These are phyloP conservation scores for Pseudoturritis turrita DNA, from an alignment of 345 rosid species.

Conservation along the genomic window DNA sequence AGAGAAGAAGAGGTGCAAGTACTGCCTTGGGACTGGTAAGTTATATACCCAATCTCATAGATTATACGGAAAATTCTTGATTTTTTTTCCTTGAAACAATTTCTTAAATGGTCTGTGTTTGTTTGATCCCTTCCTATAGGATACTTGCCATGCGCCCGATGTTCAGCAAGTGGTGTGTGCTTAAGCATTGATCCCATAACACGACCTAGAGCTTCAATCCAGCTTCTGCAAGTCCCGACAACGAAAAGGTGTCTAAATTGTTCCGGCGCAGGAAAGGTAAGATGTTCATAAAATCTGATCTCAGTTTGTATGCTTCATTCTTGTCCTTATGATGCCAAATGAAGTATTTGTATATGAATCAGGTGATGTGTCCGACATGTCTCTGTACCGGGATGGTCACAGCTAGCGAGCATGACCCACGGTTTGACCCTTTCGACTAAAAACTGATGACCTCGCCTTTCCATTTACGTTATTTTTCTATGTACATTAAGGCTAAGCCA, in stretches of 20 bases:
- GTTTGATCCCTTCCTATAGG: slow-evolving; percentile 38
- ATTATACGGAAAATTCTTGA: not conserved
- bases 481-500: slow-evolving; percentile 8
- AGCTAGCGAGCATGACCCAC: slow-evolving; percentile 80
- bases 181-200: slow-evolving; percentile 57
- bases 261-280: slow-evolving; percentile 95
- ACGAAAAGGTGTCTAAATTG: slow-evolving; percentile 71
- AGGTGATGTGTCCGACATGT: slow-evolving; percentile 97
- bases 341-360: slow-evolving; percentile 8
- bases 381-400: slow-evolving; percentile 79
- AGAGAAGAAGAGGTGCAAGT: slow-evolving; percentile 93
- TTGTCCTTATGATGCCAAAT: slow-evolving; percentile 1
- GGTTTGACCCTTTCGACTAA: slow-evolving; percentile 74
- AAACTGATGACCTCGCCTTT: not conserved
- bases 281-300: not conserved
- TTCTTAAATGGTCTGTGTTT: not conserved
- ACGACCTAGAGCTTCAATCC: slow-evolving; percentile 41
- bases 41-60: not conserved
- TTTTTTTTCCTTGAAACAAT: not conserved
- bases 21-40: slow-evolving; percentile 88
- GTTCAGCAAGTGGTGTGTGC: slow-evolving; percentile 78
- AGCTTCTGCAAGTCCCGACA: slow-evolving; percentile 50
- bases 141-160: slow-evolving; percentile 90
- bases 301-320: not conserved
- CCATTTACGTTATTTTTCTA: not conserved